Percentiles rank a stretch among this genome's conserved stretches.
These are phyloP conservation scores for Monosporozyma unispora DNA, from an alignment of 805 yeast genomes.

Conservation along the genomic window DNA sequence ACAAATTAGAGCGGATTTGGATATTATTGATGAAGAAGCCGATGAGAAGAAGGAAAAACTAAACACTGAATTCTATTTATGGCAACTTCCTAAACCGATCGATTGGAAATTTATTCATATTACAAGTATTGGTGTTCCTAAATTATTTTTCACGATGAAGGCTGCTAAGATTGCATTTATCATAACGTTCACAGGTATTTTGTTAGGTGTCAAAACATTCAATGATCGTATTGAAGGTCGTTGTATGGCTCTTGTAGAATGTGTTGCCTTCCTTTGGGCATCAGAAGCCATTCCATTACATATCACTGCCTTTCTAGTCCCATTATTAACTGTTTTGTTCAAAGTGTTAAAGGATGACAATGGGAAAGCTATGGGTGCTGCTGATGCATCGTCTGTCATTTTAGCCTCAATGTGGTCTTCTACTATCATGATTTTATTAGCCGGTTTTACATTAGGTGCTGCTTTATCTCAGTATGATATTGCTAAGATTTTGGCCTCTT, in stretches of 20 bases:
- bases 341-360: slow-evolving; percentile 45
- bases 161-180: slow-evolving; percentile 42
- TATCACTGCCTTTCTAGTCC: slow-evolving; percentile 78
- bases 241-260: slow-evolving; percentile 57
- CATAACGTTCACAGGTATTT: slow-evolving; percentile 42
- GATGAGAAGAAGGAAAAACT: slow-evolving; percentile 42
- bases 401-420: slow-evolving; percentile 91
- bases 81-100: slow-evolving; percentile 25
- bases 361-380: slow-evolving; percentile 51
- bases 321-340: slow-evolving; percentile 66
- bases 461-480: slow-evolving; percentile 84
- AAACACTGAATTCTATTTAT: slow-evolving; percentile 28
- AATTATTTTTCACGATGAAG: slow-evolving; percentile 39
- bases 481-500: slow-evolving; percentile 85
- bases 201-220: slow-evolving; percentile 52
- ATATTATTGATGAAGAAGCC: slow-evolving; percentile 7
- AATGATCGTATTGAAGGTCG: slow-evolving; percentile 52
- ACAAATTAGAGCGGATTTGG: slow-evolving; percentile 22
- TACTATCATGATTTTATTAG: slow-evolving; percentile 78
- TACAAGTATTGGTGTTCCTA: slow-evolving; percentile 32
- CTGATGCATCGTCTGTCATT: slow-evolving; percentile 58
- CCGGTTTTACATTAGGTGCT: slow-evolving; percentile 92
- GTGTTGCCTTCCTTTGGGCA: slow-evolving; percentile 79
- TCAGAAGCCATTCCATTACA: slow-evolving; percentile 89
- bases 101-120: slow-evolving; percentile 6